phyloP scores from a whole-genome alignment of 1,284 basidiomycete species.

The Phylloporus sp. region DNA sequence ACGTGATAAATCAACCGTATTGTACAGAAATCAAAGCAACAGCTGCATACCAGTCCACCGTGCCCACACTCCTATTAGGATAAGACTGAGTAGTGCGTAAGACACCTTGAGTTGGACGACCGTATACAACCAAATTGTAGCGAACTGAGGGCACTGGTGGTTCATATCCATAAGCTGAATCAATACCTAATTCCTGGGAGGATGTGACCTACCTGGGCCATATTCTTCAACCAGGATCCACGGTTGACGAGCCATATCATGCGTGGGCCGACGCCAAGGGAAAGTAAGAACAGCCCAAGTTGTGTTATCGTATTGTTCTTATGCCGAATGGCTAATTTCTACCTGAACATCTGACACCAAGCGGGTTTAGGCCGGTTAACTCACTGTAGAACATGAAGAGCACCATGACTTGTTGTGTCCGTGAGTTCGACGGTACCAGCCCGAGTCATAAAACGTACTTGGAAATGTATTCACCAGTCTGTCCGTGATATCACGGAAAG shows the following conservation, averaged over 20 bases:
- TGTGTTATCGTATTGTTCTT: slow-evolving; percentile 60
- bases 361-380: slow-evolving; percentile 28
- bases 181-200: not conserved
- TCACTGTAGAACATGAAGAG: slow-evolving; percentile 80
- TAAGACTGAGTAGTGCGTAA: slow-evolving; percentile 62
- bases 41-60: slow-evolving; percentile 64
- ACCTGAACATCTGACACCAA: slow-evolving; percentile 5
- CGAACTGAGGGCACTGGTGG: slow-evolving; percentile 70
- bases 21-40: slow-evolving; percentile 33
- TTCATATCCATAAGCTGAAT: slow-evolving; percentile 9
- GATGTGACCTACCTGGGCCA: slow-evolving; percentile 61
- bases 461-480: slow-evolving; percentile 67
- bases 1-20: not conserved
- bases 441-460: slow-evolving; percentile 50
- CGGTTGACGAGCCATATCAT: slow-evolving; percentile 73
- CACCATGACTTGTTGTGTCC: slow-evolving; percentile 55
- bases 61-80: slow-evolving; percentile 54
- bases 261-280: slow-evolving; percentile 59
- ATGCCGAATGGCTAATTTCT: slow-evolving; percentile 59
- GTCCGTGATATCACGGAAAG: slow-evolving; percentile 49
- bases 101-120: slow-evolving; percentile 68
- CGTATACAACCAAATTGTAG: slow-evolving; percentile 75
- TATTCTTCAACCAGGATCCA: slow-evolving; percentile 66
- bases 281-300: slow-evolving; percentile 57
- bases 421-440: slow-evolving; percentile 7